phyloP scores from a whole-genome alignment of 257 asterid genomes.

The Mitragyna speciosa region DNA sequence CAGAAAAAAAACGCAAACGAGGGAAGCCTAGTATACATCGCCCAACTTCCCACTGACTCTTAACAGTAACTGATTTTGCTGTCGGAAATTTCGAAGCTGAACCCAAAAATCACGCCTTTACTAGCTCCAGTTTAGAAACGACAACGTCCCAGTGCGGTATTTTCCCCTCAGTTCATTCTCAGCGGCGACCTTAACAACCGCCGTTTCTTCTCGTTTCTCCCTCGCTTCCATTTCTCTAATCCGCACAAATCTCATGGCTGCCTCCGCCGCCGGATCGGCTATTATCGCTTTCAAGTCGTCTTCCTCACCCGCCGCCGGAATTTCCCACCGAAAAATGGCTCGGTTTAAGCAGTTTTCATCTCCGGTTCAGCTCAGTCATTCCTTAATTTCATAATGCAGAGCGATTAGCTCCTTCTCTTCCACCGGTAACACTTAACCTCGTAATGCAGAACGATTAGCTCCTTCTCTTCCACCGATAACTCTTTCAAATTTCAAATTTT shows the following conservation, averaged over 20 bases:
- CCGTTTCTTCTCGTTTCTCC: constrained; percentile 15
- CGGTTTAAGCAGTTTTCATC: constrained; percentile 26
- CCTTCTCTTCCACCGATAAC: too few species aligned
- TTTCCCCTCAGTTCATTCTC: not conserved
- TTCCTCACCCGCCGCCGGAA: constrained; percentile 4
- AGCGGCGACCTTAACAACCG: constrained; percentile 16
- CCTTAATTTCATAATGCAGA: constrained; percentile 44
- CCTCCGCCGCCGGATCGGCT: constrained; percentile 62
- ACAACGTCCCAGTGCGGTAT: not conserved
- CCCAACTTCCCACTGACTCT: constrained; percentile 1
- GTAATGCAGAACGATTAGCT: too few species aligned
- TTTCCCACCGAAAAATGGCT: constrained; percentile 34
- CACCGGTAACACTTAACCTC: constrained; percentile 48
- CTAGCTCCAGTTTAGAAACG: not conserved
- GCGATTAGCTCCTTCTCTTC: constrained; percentile 45
- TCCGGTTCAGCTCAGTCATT: constrained; percentile 38
- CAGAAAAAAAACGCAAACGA: too few species aligned
- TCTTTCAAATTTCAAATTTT: too few species aligned
- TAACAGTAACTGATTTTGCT: not conserved
- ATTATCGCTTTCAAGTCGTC: constrained; percentile 34
- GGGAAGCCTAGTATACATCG: constrained; percentile 22
- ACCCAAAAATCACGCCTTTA: not conserved
- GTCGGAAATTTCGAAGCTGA: constrained; percentile 26
- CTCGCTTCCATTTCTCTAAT: not conserved
- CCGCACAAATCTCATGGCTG: constrained; percentile 42